Percentiles rank a stretch among this genome's conserved stretches.
Evolutionary conservation across 768 basidiomycete species (phyloP).

Genomic region (Gloeophyllum trabeum): DNA sequence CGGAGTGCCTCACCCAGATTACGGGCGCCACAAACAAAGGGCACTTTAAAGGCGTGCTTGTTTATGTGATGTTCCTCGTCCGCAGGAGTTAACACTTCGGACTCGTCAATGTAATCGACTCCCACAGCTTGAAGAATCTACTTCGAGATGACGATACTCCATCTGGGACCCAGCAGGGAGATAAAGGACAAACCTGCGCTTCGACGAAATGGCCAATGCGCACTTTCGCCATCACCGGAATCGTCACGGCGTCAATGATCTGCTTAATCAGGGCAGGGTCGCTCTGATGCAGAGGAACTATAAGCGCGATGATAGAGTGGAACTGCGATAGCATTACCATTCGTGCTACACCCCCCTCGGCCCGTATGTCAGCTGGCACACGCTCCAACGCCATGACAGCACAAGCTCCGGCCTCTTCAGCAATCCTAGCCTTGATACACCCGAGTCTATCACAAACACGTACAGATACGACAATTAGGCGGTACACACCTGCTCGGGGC

Average conservation of each 20-base stretch:
- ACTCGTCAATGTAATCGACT: slow-evolving; percentile 95
- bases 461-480: too few species aligned
- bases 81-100: slow-evolving; percentile 89
- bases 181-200: slow-evolving; percentile 53
- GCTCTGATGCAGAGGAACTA: slow-evolving; percentile 35
- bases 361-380: slow-evolving; percentile 91
- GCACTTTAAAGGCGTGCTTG: slow-evolving; percentile 91
- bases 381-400: slow-evolving; percentile 97
- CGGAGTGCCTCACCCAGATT: slow-evolving; percentile 94
- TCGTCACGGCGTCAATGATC: slow-evolving; percentile 90
- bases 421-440: slow-evolving; percentile 69
- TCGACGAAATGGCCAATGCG: slow-evolving; percentile 98
- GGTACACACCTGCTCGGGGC: slow-evolving; percentile 45
- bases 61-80: slow-evolving; percentile 96
- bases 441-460: not conserved
- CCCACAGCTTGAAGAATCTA: slow-evolving; percentile 91
- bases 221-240: slow-evolving; percentile 94
- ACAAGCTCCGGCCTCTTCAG: slow-evolving; percentile 94
- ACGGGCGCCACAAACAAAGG: slow-evolving; percentile 93
- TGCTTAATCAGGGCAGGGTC: slow-evolving; percentile 96
- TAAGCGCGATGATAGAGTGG: not conserved
- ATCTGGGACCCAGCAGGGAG: not conserved
- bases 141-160: not conserved
- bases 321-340: slow-evolving; percentile 53
- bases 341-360: slow-evolving; percentile 86